Conservation (phyloP, 768 basidiomycete genomes). For the Lenzites betulinus region DNA sequence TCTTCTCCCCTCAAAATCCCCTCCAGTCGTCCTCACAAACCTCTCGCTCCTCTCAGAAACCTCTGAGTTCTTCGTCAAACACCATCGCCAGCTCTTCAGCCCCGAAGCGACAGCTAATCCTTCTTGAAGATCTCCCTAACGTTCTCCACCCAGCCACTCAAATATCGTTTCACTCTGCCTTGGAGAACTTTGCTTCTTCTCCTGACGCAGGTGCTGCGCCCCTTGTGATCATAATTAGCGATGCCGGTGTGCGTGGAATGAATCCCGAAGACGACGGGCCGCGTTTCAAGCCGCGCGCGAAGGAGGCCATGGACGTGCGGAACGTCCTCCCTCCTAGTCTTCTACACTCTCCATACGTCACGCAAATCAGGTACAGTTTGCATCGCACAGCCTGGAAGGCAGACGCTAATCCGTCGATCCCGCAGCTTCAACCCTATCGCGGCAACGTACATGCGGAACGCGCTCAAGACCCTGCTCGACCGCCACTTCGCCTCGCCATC, state of each 20-base stretch:
- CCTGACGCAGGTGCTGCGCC: constrained; percentile 47
- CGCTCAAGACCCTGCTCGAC: constrained; percentile 61
- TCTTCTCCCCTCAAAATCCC: constrained; percentile 39
- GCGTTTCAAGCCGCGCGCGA: constrained; percentile 46
- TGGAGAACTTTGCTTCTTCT: constrained; percentile 55
- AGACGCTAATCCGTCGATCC: not conserved
- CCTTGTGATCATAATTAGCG: constrained; percentile 80
- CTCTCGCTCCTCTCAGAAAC: not conserved
- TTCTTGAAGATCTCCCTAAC: constrained; percentile 92
- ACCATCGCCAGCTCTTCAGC: constrained; percentile 1
- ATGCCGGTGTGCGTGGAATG: constrained; percentile 79
- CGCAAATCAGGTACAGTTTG: constrained; percentile 71
- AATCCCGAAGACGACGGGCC: constrained; percentile 45
- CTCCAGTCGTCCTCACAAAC: constrained; percentile 4
- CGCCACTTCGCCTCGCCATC: constrained; percentile 45
- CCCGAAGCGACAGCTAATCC: constrained; percentile 56
- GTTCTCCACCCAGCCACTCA: constrained; percentile 74
- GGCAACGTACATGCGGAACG: constrained; percentile 78
- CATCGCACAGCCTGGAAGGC: not conserved
- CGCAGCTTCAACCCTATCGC: constrained; percentile 84
- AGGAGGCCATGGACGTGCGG: constrained; percentile 65
- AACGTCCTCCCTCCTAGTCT: constrained; percentile 71
- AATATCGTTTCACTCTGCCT: constrained; percentile 67
- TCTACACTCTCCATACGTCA: constrained; percentile 70
- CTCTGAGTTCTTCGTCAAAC: constrained; percentile 10